These are phyloP conservation scores for Diaporthe citrichinensis DNA, from an alignment of 2,329 filamentous ascomycete species.

Conservation along the genomic window DNA sequence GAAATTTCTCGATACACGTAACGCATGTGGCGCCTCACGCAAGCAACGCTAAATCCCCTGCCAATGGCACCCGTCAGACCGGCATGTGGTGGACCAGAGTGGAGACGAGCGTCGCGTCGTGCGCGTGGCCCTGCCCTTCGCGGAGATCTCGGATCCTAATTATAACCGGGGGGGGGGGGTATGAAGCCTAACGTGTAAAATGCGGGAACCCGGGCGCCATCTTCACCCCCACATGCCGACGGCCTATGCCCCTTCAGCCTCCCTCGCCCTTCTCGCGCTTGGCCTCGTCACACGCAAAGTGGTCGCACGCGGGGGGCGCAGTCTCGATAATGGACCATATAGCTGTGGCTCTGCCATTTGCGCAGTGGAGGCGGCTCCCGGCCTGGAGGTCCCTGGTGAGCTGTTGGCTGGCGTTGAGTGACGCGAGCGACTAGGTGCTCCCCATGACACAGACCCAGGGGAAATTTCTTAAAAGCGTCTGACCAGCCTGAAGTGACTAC, in stretches of 20 bases:
- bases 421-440: neutral
- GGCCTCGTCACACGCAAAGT: conserved; percentile 3
- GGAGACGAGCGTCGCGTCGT: conserved; percentile 21
- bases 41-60: conserved; percentile 13
- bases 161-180: neutral
- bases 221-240: conserved; percentile 22
- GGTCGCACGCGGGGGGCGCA: conserved; percentile 7
- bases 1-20: conserved; percentile 16
- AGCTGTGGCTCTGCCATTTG: conserved; percentile 29
- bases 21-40: conserved; percentile 19
- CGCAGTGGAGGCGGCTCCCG: neutral
- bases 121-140: conserved; percentile 6
- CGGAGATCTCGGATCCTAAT: conserved; percentile 29
- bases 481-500: neutral
- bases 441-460: neutral
- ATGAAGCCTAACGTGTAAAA: conserved; percentile 17
- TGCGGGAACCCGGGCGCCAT: conserved; percentile 5
- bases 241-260: neutral
- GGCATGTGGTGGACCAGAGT: conserved; percentile 11
- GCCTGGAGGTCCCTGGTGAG: neutral
- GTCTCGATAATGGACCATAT: conserved; percentile 5
- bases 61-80: conserved; percentile 15
- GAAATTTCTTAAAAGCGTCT: conserved; percentile 20
- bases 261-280: neutral
- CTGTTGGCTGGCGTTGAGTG: neutral